phyloP scores from a whole-genome alignment of 495 filamentous ascomycete genomes.

The Lophiotrema nucula region DNA sequence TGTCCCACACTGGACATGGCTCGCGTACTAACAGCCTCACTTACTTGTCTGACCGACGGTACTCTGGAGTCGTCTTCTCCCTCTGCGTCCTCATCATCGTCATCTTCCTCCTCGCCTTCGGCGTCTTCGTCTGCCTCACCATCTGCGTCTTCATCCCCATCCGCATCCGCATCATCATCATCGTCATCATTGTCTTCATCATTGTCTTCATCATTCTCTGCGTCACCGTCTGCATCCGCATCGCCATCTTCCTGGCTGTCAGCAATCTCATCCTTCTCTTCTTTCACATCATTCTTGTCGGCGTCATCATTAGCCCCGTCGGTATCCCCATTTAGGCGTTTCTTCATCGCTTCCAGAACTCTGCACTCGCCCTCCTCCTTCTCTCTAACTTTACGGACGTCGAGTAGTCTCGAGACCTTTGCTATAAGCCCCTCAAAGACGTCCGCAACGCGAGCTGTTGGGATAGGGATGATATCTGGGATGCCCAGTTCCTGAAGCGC shows the following conservation, averaged over 20 bases:
- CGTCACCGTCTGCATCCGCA: constrained; percentile 16
- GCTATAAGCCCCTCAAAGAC: constrained; percentile 78
- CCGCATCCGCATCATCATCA: constrained; percentile 10
- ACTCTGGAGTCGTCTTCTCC: constrained; percentile 22
- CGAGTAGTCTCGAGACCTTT: constrained; percentile 72
- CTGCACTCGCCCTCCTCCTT: constrained; percentile 83
- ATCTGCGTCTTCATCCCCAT: constrained; percentile 20
- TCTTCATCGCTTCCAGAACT: constrained; percentile 57
- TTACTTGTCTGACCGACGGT: constrained; percentile 30
- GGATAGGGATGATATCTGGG: constrained; percentile 75
- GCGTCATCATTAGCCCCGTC: constrained; percentile 17
- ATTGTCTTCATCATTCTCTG: constrained; percentile 22
- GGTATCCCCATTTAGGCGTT: constrained; percentile 11
- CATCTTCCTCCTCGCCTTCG: constrained; percentile 12
- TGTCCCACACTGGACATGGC: constrained; percentile 42
- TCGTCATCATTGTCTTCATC: constrained; percentile 16
- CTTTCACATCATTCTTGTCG: constrained; percentile 15
- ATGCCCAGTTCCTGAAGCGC: constrained; percentile 78
- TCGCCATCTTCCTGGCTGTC: constrained; percentile 28
- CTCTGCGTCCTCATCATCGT: constrained; percentile 23
- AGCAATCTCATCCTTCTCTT: constrained; percentile 10
- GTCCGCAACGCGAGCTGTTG: constrained; percentile 74
- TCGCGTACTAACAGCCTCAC: constrained; percentile 29
- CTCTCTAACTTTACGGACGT: constrained; percentile 78
- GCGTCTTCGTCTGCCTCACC: constrained; percentile 18